These are phyloP conservation scores for Psophocarpus tetragonolobus DNA, from an alignment of 306 rosid genomes.

Conservation along the genomic window DNA sequence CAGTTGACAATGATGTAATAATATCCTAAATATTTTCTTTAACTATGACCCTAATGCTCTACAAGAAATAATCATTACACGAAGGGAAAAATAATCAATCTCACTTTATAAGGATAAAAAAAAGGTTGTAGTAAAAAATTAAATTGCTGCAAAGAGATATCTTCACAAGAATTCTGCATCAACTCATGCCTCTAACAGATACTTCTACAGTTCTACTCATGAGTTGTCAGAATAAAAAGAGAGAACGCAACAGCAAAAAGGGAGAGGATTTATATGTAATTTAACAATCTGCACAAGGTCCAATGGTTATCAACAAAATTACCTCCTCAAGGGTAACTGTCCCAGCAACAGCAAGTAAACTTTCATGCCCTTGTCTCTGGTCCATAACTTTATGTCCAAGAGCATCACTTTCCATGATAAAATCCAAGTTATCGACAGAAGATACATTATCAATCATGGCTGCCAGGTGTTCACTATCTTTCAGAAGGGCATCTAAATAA, in stretches of 20 bases:
- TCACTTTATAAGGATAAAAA: slow-evolving; percentile 24
- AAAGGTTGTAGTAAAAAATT: slow-evolving; percentile 8
- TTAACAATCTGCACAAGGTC: slow-evolving; percentile 3
- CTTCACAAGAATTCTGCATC: too few species aligned
- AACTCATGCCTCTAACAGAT: slow-evolving; percentile 21
- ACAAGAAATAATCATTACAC: slow-evolving; percentile 22
- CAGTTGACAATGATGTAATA: background rate
- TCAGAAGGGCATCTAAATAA: slow-evolving; percentile 89
- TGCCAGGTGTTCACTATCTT: slow-evolving; percentile 97
- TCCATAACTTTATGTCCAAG: slow-evolving; percentile 95
- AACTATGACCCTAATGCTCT: background rate
- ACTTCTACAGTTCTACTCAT: background rate
- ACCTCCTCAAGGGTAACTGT: slow-evolving; percentile 97
- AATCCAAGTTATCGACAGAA: slow-evolving; percentile 98
- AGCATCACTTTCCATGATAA: slow-evolving; percentile 98
- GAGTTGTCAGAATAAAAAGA: background rate
- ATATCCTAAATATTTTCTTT: slow-evolving; percentile 6
- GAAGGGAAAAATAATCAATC: background rate
- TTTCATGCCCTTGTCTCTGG: slow-evolving; percentile 96
- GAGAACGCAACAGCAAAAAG: slow-evolving; percentile 11
- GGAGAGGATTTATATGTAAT: background rate
- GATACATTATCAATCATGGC: slow-evolving; percentile 99
- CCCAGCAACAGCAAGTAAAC: slow-evolving; percentile 90
- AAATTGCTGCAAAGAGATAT: background rate
- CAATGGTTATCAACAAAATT: slow-evolving; percentile 27